Conservation (phyloP, 352 stramenopile species). For the Pythium folliculosum region DNA sequence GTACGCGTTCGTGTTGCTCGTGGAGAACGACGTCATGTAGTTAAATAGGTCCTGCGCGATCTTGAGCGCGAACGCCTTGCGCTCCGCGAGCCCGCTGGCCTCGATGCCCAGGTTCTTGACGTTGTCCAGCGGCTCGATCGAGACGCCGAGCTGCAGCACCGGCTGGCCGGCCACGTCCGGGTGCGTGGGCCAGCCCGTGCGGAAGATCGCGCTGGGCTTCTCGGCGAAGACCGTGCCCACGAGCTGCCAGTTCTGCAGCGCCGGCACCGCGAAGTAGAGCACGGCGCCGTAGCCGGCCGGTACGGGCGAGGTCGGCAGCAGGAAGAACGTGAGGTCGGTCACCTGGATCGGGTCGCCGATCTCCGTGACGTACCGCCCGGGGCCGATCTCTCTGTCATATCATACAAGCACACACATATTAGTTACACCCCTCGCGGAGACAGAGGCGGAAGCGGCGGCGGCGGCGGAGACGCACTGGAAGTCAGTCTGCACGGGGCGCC, state of each 20-base stretch:
- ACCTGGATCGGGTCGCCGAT: constrained; percentile 40
- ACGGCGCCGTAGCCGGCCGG: constrained; percentile 38
- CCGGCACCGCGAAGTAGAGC: constrained; percentile 46
- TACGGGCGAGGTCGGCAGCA: constrained; percentile 45
- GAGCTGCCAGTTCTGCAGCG: constrained; percentile 46
- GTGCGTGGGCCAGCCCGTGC: constrained; percentile 45
- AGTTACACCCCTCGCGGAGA: neutral
- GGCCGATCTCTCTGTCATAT: constrained; percentile 36
- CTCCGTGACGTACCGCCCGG: constrained; percentile 36
- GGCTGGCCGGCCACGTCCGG: constrained; percentile 39
- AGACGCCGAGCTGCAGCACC: constrained; percentile 44
- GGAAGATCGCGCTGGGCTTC: constrained; percentile 48
- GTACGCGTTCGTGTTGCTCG: constrained; percentile 45
- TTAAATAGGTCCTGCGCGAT: constrained; percentile 87
- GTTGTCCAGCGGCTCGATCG: constrained; percentile 45
- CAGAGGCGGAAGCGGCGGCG: neutral
- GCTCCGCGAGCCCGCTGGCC: constrained; percentile 37
- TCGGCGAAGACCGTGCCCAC: constrained; percentile 43
- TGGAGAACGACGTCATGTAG: constrained; percentile 79
- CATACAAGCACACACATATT: neutral
- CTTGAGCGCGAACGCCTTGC: constrained; percentile 76
- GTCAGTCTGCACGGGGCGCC: constrained; percentile 46
- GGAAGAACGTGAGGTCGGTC: constrained; percentile 53
- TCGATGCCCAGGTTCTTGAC: constrained; percentile 50
- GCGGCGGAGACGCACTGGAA: constrained; percentile 29